Base-by-base conservation (phyloP, 768 basidiomycete species). In the Lactarius evosmus region DNA sequence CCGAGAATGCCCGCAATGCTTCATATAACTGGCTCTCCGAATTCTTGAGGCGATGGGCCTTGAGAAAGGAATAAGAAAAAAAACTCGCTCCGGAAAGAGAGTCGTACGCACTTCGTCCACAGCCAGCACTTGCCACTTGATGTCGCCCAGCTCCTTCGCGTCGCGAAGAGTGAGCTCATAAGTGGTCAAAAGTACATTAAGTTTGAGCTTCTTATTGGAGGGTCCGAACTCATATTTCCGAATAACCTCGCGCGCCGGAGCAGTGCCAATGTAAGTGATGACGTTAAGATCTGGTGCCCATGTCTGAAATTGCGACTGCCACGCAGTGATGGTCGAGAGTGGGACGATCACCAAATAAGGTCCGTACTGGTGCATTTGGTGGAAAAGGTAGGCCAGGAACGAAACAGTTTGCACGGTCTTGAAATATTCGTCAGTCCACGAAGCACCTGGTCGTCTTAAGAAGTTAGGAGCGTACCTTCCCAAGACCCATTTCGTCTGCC, bases 401-500 rank as follows among this genome's bases (percentile, higher is more conserved):
- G 95, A 77, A 12, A 98, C 96, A 0, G 95, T 95, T 80, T 99
- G 97, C 7, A 99, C 95, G 22, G 91, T 93, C 90, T 93, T 65
- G 2, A 40, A 58, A 60, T 17, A 38, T 46, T 61, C 41, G 53
- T 71, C 56, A 70, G 63, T n/a, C 63, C 22, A 62, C 68, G 51
- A 27, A 16, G 68, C 62, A n/a, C 52, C 52, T 38, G 6, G 59
- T 52, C 60, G n/a, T 0, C 38, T 54, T 63, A 19, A 12, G 36
- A 33, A 40, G 58, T 4, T 7, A 25, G 19, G 61, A 32, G 11
- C 68, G 52, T 66, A 90, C 83, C 85, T 99, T 99, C 59, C 97
- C 97, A 29, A 99, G 88, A 74, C 97, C 97, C 97, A 98, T 99
- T 82, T 99, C 97, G 72, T 99, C 97, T 0, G 97, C 97, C 38